Evolutionary conservation across 1,139 yeast species (phyloP), one percentile per base, ranked within the genome.

Genomic region (Schwanniomyces etchellsii): DNA sequence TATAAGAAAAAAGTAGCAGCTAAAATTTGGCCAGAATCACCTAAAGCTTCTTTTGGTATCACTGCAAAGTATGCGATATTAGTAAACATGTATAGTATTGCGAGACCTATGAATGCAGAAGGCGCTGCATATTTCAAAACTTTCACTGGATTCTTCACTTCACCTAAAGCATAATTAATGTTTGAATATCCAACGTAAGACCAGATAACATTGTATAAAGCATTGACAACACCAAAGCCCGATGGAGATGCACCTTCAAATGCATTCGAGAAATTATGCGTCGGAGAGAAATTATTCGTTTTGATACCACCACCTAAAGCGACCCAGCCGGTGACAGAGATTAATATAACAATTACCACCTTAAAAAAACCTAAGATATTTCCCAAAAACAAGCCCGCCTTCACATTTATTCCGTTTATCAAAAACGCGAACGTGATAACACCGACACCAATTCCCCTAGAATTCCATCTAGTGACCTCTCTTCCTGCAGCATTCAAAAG

Each of bases 141-240:
- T 42, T 57, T 63, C 33, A 51, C 53, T 3, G 74, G 74, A 48
- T 68, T 66, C 53, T 75, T 79, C 33, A 80, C 78, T 56, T 83
- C 95, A 44, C 88, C 84, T 35, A 83, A 64, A 9, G 93, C 93
- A 49, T 83, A 83, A 57, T 83, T 82, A 36, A 82, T 91, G 50
- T 84, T 83, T 27, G 81, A 75, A 49, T 77, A 77, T 28, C 85
- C 85, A 39, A 77, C 74, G 45, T 75, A 82, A 2, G 89, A 79
- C 89, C 89, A 82, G 49, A 82, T 82, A 36, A 82, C 85, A 47
- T 81, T 81, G 59, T 81, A 81, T 35, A 82, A 65, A 5, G 91
- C 84, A 46, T 77, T 81, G 36, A 81, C 91, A 30, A 81, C 68
- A 37, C 91, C 91, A 48, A 75, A 82, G 4, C 82, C 89, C 22